Percentiles rank a stretch among this genome's conserved stretches.
These are phyloP conservation scores for Prunus padus DNA, from an alignment of 306 rosid species.

Conservation along the genomic window DNA sequence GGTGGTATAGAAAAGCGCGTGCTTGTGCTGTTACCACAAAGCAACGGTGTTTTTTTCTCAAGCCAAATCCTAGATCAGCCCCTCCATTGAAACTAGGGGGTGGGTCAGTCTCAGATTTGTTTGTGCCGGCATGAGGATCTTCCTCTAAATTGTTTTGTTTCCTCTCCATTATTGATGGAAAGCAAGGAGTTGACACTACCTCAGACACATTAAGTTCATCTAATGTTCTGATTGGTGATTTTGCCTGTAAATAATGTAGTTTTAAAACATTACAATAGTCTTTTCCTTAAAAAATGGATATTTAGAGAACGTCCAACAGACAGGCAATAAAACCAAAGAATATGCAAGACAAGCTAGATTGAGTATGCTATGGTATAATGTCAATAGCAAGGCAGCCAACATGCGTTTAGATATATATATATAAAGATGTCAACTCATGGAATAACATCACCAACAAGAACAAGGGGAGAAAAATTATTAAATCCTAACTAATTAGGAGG, in stretches of 20 bases:
- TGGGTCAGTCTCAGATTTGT: slow-evolving; percentile 29
- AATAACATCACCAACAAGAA: neutral
- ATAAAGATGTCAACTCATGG: neutral
- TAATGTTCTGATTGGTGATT: slow-evolving; percentile 81
- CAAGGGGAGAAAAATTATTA: neutral
- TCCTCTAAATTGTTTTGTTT: slow-evolving; percentile 29
- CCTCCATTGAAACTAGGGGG: slow-evolving; percentile 32
- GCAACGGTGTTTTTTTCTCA: slow-evolving; percentile 66
- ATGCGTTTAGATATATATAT: neutral
- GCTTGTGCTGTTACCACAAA: slow-evolving; percentile 79
- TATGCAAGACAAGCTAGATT: neutral
- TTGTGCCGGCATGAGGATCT: slow-evolving; percentile 24
- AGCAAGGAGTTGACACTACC: slow-evolving; percentile 62
- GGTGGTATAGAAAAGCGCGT: slow-evolving; percentile 88
- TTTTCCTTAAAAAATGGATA: neutral
- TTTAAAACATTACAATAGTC: slow-evolving; percentile 7
- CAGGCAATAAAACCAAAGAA: neutral
- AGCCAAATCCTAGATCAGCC: slow-evolving; percentile 57
- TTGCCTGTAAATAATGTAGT: slow-evolving; percentile 59
- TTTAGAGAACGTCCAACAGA: neutral
- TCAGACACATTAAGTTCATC: slow-evolving; percentile 75
- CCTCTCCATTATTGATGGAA: slow-evolving; percentile 67
- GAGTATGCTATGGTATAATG: slow-evolving; percentile 4
- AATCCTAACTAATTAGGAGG: slow-evolving; percentile 15
- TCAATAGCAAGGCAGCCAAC: neutral